Base-by-base conservation (phyloP, 768 basidiomycete genomes). In the Hypsizygus marmoreus region DNA sequence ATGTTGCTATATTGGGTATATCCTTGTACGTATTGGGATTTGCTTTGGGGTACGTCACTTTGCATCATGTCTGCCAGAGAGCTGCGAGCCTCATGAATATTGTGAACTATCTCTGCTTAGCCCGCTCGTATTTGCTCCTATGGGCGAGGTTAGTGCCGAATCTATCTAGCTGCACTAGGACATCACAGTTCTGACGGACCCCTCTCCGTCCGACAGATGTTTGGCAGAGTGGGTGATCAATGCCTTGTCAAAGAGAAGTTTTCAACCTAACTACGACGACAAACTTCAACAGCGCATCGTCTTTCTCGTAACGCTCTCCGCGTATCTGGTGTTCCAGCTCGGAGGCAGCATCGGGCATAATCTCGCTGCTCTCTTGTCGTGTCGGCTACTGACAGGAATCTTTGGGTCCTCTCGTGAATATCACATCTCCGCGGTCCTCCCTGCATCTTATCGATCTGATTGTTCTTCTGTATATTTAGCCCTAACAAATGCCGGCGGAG, bases 1-100 rank as follows among this genome's bases (percentile, higher is more conserved):
- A 75, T 45, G 64, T 81, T 45, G 76, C 80, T 3, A 78, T 80
- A 32, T 66, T 82, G 6, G 82, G 82, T 12, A 70, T 84, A 16
- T 80, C 82, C 4, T 62, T 83, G 12, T 85, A 82, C 57, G 80
- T 86, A 25, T 61, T 86, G 23, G 82, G 82, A 1, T 82, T 86
- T 55, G 81, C 76, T 4, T 52, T 82, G 17, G 81, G 81, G 76
- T 80, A 46, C 28, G 70, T 63, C 20, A n/a, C n/a, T n/a, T n/a
- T n/a, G n/a, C 13, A 13, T 49, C 47, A 24, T 36, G 34, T 43
- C 11, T 22, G n/a, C 25, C 19, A n/a, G n/a, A n/a, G n/a, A n/a
- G n/a, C n/a, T n/a, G n/a, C n/a, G n/a, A n/a, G 7, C 22, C 35
- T 43, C 30, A 30, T 29, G 38, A 14, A 4, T 24, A 11, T 24